Base-by-base conservation (phyloP, 345 rosid genomes). In the Moringa oleifera region DNA sequence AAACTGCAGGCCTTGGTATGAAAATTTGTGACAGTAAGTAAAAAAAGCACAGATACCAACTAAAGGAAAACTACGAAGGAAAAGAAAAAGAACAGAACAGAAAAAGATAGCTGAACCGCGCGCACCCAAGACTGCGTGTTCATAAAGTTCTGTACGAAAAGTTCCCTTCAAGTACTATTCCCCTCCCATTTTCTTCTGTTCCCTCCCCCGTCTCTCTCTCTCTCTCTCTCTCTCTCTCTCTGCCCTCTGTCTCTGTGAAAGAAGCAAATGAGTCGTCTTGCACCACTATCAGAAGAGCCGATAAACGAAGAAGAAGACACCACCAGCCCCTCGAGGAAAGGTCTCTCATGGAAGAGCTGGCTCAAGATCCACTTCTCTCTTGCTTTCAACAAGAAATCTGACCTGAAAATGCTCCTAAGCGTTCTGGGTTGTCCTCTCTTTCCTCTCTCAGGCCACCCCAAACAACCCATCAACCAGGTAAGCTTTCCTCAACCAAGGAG, bases 361-460 rank as follows among this genome's bases (percentile, higher is more conserved):
- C 75, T 87, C 68, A 87, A 75, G 73, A 54, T 80, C 61, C 91
- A 79, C 57, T 71, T 87, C 51, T 75, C 87, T 28, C 74, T 74
- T 47, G 70, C 64, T 16, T 76, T 82, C 67, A 73, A 72, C 71
- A 83, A 77, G 49, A 85, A 83, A 63, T 70, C 88, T 51, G 80
- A 87, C 56, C 79, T 81, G 72, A 87, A 76, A 65, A 73, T 79
- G 68, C 90, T 90, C 61, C 65, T 90, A 2, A 85, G 97, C 69
- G 94, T 90, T 71, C 81, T 90, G 31, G 97, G 84, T 50, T 90
- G 97, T 71, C 97, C 97, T 66, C 97, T 90, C 65, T 90, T 90
- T 68, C 97, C 97, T 18, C 80, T 87, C 57, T 72, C 89, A 50
- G 58, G 77, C 58, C 78, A 64, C 57, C 77, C 81, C 47, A 73